phyloP scores from a whole-genome alignment of 1,284 basidiomycete species.

The Sanghuangporus baumii region DNA sequence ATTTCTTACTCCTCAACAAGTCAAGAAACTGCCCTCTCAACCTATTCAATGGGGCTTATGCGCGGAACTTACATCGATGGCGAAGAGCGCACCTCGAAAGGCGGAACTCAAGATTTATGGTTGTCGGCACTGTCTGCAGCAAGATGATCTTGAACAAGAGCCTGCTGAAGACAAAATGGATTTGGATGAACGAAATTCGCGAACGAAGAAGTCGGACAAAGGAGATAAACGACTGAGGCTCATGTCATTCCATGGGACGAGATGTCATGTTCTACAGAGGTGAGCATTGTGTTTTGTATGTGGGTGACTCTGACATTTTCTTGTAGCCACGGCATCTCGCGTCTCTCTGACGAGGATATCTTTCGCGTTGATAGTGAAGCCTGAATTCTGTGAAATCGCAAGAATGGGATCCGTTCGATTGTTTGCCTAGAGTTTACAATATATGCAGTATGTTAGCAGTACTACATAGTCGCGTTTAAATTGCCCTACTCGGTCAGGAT shows the following conservation, averaged over 20 bases:
- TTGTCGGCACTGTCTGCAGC: constrained; percentile 46
- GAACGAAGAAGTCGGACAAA: constrained; percentile 2
- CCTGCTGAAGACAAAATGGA: constrained; percentile 5
- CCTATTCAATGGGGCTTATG: constrained; percentile 30
- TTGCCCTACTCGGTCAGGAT: background rate
- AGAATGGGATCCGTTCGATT: no score
- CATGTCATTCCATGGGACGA: constrained; percentile 48
- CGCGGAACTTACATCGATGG: constrained; percentile 27
- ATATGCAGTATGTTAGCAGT: no score
- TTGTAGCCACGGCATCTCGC: constrained; percentile 27
- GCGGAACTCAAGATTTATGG: constrained; percentile 36
- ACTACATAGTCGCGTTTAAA: no score
- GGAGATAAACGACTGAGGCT: constrained; percentile 19
- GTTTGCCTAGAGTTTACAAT: no score
- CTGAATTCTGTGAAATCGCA: background rate
- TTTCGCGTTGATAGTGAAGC: constrained; percentile 19
- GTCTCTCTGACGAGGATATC: constrained; percentile 33
- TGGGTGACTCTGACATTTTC: background rate
- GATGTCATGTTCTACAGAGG: constrained; percentile 56
- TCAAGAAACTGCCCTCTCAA: constrained; percentile 17
- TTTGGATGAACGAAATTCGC: constrained; percentile 4
- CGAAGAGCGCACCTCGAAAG: constrained; percentile 23
- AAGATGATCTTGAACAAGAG: background rate
- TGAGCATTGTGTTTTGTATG: constrained; percentile 23
- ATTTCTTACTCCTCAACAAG: constrained; percentile 28